These are phyloP conservation scores for Pistacia atlantica DNA, from an alignment of 345 rosid genomes.

Conservation along the genomic window DNA sequence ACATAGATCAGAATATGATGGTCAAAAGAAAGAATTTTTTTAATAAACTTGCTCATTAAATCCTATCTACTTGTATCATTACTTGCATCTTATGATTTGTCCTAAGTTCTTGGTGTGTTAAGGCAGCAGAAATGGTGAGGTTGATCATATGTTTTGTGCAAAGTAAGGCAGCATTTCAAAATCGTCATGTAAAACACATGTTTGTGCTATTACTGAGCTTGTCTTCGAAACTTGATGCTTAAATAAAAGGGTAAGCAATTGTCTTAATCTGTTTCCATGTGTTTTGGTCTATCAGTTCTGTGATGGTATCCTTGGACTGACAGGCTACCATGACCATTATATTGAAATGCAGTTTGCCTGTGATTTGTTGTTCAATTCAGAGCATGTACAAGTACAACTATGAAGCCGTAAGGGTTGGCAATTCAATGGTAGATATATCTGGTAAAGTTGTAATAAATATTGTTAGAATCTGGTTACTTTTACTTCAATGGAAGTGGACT, in stretches of 20 bases:
- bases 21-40: neutral
- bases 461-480: conserved; percentile 24
- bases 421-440: no score
- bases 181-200: no score
- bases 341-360: neutral
- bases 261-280: neutral
- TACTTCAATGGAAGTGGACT: neutral
- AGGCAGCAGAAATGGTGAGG: no score
- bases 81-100: neutral
- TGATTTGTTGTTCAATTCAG: no score
- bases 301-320: neutral
- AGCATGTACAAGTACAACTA: no score
- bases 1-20: neutral
- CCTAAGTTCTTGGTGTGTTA: no score
- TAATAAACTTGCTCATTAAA: neutral
- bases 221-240: no score
- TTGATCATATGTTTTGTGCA: no score
- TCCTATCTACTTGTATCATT: neutral
- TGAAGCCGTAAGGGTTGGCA: no score
- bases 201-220: no score
- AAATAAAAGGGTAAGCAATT: neutral
- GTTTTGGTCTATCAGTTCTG: neutral
- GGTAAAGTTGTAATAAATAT: neutral
- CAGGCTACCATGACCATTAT: neutral
- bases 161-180: no score